phyloP scores from a whole-genome alignment of 305 asterid genomes.

The Euphrasia arctica region DNA sequence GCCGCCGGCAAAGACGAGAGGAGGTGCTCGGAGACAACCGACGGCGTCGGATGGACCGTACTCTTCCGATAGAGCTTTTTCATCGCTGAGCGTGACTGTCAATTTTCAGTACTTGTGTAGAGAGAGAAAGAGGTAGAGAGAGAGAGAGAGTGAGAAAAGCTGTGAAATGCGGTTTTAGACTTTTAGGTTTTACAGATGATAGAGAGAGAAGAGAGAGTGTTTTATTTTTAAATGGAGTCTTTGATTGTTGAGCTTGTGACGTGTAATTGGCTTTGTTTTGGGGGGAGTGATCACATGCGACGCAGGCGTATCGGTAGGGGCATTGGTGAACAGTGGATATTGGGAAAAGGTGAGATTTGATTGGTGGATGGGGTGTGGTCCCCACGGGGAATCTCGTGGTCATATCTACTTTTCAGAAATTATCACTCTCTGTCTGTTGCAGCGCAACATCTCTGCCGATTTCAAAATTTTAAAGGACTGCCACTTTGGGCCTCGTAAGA shows the following conservation, averaged over 20 bases:
- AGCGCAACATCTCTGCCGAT: slow-evolving; percentile 30
- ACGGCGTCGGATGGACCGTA: slow-evolving; percentile 56
- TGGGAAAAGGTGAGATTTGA: slow-evolving; percentile 30
- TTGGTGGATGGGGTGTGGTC: slow-evolving; percentile 32
- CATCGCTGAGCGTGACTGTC: slow-evolving; percentile 30
- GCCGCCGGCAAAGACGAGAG: slow-evolving; percentile 69
- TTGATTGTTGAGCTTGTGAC: slow-evolving; percentile 35
- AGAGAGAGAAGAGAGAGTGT: slow-evolving; percentile 7
- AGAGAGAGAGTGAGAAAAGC: slow-evolving; percentile 13
- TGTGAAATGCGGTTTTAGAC: slow-evolving; percentile 26
- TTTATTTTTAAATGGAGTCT: slow-evolving; percentile 23
- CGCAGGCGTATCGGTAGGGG: slow-evolving; percentile 36
- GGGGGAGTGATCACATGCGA: slow-evolving; percentile 39
- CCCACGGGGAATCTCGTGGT: slow-evolving; percentile 38
- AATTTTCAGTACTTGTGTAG: neutral
- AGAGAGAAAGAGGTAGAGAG: slow-evolving; percentile 6
- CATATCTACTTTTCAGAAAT: slow-evolving; percentile 40
- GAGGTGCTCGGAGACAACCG: slow-evolving; percentile 50
- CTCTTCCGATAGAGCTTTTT: slow-evolving; percentile 58
- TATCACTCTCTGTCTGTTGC: slow-evolving; percentile 35
- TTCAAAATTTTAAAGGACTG: slow-evolving; percentile 15
- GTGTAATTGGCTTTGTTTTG: slow-evolving; percentile 21
- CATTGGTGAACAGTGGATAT: slow-evolving; percentile 24
- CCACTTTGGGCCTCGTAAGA: slow-evolving; percentile 30
- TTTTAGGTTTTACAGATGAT: slow-evolving; percentile 34